phyloP scores from a whole-genome alignment of 2,329 filamentous ascomycete genomes.

The Aaosphaeria arxii region DNA sequence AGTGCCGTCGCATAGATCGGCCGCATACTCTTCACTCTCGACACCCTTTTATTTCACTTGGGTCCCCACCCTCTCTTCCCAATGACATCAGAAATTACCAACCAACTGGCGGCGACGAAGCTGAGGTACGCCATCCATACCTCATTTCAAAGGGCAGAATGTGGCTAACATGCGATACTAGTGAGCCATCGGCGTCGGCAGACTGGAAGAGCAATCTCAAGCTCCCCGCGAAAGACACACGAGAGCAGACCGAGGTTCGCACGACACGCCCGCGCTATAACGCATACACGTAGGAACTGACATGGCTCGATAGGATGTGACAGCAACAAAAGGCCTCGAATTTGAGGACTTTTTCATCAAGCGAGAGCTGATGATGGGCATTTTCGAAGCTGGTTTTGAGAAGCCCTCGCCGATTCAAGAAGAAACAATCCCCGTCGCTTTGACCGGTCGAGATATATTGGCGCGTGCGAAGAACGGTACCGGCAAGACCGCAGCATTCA shows the following conservation, averaged over 20 bases:
- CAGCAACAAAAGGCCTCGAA: slow-evolving; percentile 93
- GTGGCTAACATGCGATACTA: slow-evolving; percentile 21
- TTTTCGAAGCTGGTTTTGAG: slow-evolving; percentile 98
- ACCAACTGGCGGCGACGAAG: slow-evolving; percentile 56
- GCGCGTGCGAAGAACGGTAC: slow-evolving; percentile 98
- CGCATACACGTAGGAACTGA: not conserved
- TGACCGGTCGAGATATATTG: slow-evolving; percentile 92
- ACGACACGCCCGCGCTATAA: not conserved
- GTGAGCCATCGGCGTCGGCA: slow-evolving; percentile 46
- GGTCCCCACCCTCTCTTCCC: slow-evolving; percentile 22
- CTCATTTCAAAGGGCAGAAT: not conserved
- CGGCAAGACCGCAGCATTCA: slow-evolving; percentile 96
- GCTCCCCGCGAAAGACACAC: slow-evolving; percentile 68
- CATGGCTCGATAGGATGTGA: slow-evolving; percentile 71
- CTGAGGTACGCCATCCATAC: slow-evolving; percentile 39
- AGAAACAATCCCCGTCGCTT: slow-evolving; percentile 94
- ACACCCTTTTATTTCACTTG: slow-evolving; percentile 5
- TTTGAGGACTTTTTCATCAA: slow-evolving; percentile 97
- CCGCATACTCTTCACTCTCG: slow-evolving; percentile 5
- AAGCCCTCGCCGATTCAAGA: slow-evolving; percentile 99
- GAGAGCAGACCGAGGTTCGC: slow-evolving; percentile 76
- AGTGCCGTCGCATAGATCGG: slow-evolving; percentile 16
- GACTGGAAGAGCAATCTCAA: slow-evolving; percentile 72
- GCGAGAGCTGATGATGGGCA: slow-evolving; percentile 95
- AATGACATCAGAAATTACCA: slow-evolving; percentile 52